phyloP scores from a whole-genome alignment of 441 rosid species.

The Populus hybrid region DNA sequence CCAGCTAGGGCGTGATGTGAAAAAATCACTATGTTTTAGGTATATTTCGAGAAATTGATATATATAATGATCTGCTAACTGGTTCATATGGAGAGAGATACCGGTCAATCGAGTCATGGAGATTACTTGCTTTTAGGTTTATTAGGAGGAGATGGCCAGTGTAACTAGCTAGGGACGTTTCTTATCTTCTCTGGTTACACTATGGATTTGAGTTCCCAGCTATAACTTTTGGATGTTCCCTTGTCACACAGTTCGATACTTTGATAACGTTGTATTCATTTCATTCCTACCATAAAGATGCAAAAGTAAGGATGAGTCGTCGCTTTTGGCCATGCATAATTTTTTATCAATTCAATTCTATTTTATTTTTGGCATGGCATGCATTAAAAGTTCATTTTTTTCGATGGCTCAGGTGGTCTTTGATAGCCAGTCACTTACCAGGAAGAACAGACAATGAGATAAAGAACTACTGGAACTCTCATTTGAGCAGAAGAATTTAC shows the following conservation, averaged over 20 bases:
- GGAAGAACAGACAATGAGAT: conserved; percentile 94
- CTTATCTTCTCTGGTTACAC: too few species aligned
- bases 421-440: conserved; percentile 72
- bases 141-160: too few species aligned
- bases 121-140: too few species aligned
- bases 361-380: too few species aligned
- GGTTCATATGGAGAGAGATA: too few species aligned
- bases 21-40: too few species aligned
- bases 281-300: not conserved
- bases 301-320: not conserved
- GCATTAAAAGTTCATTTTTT: not conserved
- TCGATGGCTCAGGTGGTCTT: conserved; percentile 57
- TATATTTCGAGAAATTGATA: too few species aligned
- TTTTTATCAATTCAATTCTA: not conserved
- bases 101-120: too few species aligned
- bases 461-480: conserved; percentile 88
- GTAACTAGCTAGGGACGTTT: too few species aligned
- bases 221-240: not conserved
- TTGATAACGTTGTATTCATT: not conserved
- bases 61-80: too few species aligned
- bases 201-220: not conserved
- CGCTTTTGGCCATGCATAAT: not conserved
- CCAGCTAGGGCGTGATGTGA: not conserved
- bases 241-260: not conserved
- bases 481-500: conserved; percentile 57